A percentile compares a stretch with the other conserved stretches of the same genome.
These are phyloP conservation scores for Boletus edulis DNA, from an alignment of 768 basidiomycete species.

Conservation along the genomic window DNA sequence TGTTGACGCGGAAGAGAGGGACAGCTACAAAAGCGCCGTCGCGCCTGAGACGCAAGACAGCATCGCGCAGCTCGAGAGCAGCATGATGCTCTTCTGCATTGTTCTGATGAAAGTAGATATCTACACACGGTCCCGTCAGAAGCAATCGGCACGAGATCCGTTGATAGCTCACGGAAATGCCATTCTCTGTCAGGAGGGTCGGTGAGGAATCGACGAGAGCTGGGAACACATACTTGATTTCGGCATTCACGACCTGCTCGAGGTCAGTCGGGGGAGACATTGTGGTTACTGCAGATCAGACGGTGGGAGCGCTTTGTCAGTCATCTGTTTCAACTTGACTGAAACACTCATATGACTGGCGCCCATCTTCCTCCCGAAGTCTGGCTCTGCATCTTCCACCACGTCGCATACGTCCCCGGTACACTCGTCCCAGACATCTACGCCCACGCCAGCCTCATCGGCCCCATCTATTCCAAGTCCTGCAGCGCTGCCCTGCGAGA, in stretches of 20 bases:
- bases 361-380: constrained; percentile 9
- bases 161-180: constrained; percentile 63
- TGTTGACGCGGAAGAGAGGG: constrained; percentile 70
- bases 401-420: constrained; percentile 19
- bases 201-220: neutral
- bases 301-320: no score
- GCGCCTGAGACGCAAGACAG: constrained; percentile 64
- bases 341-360: no score
- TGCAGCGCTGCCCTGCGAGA: constrained; percentile 7
- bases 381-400: constrained; percentile 24
- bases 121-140: constrained; percentile 33
- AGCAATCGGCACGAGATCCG: neutral
- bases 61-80: constrained; percentile 67
- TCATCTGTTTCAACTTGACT: no score
- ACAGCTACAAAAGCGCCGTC: constrained; percentile 82
- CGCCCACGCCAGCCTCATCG: constrained; percentile 7
- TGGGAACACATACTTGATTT: constrained; percentile 54
- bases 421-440: constrained; percentile 26
- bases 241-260: constrained; percentile 52
- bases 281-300: no score
- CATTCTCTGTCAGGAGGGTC: constrained; percentile 51
- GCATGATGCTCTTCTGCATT: constrained; percentile 60
- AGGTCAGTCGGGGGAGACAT: constrained; percentile 48
- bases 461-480: constrained; percentile 1
- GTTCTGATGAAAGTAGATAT: constrained; percentile 77